Base-by-base conservation (phyloP, 2,329 filamentous ascomycete species). In the Teratosphaeria epicoccoides region DNA sequence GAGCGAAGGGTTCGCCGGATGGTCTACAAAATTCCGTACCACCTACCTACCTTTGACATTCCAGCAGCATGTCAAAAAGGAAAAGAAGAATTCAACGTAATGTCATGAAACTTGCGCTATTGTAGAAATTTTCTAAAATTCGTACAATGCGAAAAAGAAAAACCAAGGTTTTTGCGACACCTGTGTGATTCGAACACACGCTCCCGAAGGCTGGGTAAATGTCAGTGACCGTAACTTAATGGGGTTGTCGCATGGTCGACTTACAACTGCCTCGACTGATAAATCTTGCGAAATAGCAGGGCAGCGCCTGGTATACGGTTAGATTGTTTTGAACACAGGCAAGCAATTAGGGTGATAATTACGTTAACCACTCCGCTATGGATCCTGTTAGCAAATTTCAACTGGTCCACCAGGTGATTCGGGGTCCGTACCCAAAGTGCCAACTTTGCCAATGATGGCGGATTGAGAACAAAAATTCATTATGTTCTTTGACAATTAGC, bases 131-230 rank as follows among this genome's bases (percentile, higher is more conserved):
- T n/a, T n/a, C n/a, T n/a, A n/a, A n/a, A n/a, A n/a, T n/a, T n/a
- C n/a, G n/a, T n/a, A n/a, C n/a, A 37, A 37, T 37, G 10, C 10
- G n/a, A 37, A 37, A 37, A 37, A 10, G n/a, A 37, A 37, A 37
- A 37, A 37, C 10, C 10, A 37, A 10, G 10, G n/a, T 10, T 10
- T 37, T 10, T 17, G n/a, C 58, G 58, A 60, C 51, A 66, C 67
- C 68, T 70, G 64, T 63, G 66, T 65, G 68, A 70, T 70, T 70
- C 68, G 68, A 70, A 70, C 68, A 65, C 66, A 63, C 64, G 68
- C 68, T 66, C 68, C 66, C 68, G 68, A 70, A 65, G 65, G 40
- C 44, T 46, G 9, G 10, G 3, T 22, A 6, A 2, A 6, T 26
- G 17, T 23, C 24, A 23, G 23, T 6, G 6, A 28, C 26, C 12